These are phyloP conservation scores for Chenopodium formosanum DNA, from an alignment of 148 eudicot genomes.

Conservation along the genomic window DNA sequence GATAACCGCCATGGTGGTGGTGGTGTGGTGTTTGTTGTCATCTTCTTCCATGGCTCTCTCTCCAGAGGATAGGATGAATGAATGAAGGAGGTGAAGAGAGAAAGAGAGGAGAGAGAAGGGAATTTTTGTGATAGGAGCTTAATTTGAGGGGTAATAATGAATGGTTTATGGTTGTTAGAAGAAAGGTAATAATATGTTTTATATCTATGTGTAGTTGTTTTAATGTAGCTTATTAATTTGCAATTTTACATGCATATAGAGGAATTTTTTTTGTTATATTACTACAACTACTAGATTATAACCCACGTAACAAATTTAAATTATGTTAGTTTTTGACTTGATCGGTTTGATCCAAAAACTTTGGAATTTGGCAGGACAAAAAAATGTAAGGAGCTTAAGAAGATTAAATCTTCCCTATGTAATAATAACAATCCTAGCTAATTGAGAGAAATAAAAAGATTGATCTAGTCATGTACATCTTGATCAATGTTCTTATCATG, in stretches of 20 bases:
- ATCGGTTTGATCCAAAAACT: slow-evolving; percentile 18
- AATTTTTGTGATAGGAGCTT: slow-evolving; percentile 29
- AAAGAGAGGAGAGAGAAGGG: slow-evolving; percentile 6
- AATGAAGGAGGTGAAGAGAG: background rate
- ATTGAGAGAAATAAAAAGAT: too few relatives aligned
- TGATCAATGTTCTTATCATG: too few relatives aligned
- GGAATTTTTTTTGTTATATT: background rate
- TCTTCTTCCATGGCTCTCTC: slow-evolving; percentile 34
- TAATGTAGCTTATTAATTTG: background rate
- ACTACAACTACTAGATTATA: slow-evolving; percentile 16
- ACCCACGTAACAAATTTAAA: too few relatives aligned
- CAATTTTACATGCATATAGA: background rate
- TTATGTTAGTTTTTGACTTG: slow-evolving; percentile 2
- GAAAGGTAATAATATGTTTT: too few relatives aligned
- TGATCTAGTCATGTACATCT: too few relatives aligned
- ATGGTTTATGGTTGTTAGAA: background rate
- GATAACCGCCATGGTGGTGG: slow-evolving; percentile 12
- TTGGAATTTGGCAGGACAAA: background rate
- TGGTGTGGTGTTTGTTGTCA: slow-evolving; percentile 16
- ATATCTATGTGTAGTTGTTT: background rate
- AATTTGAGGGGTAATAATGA: slow-evolving; percentile 15
- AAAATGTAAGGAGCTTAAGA: background rate
- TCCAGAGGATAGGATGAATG: background rate
- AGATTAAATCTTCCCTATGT: too few relatives aligned
- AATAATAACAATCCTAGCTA: too few relatives aligned